Evolutionary conservation across 164 flowering plant species (phyloP).

Genomic region (Stephania japonica): DNA sequence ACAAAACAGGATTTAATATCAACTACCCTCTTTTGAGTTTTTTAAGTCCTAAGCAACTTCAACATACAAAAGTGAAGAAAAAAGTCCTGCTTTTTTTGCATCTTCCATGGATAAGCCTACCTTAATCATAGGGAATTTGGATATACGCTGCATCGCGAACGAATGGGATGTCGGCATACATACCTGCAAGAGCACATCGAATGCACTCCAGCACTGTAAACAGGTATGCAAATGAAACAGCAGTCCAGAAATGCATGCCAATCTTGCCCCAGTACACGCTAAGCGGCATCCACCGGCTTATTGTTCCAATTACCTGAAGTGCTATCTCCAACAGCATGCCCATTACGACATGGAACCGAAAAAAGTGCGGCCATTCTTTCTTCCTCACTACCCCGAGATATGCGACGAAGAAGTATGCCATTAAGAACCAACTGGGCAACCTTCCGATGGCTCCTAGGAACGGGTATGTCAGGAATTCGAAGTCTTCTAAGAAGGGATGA

Average conservation of each 20-base stretch:
- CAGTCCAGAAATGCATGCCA: constrained; percentile 82
- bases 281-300: constrained; percentile 69
- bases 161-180: constrained; percentile 89
- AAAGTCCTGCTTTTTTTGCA: neutral
- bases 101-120: neutral
- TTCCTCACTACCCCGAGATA: constrained; percentile 76
- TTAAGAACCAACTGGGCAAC: constrained; percentile 66
- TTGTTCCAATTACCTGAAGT: constrained; percentile 59
- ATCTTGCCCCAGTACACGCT: constrained; percentile 69
- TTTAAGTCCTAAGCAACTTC: neutral
- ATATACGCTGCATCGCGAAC: constrained; percentile 82
- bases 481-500: constrained; percentile 65
- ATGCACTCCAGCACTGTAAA: constrained; percentile 79
- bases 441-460: constrained; percentile 55
- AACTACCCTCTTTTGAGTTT: neutral
- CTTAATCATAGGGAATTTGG: constrained; percentile 74
- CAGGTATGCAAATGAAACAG: constrained; percentile 51
- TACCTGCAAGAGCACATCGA: constrained; percentile 68
- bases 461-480: constrained; percentile 59
- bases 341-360: constrained; percentile 83
- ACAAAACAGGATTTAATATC: neutral
- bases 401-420: constrained; percentile 65
- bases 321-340: constrained; percentile 80
- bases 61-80: neutral
- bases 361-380: constrained; percentile 92